Evolutionary conservation across 2,329 filamentous ascomycete genomes (phyloP).

Genomic region (Madurella fahalii): DNA sequence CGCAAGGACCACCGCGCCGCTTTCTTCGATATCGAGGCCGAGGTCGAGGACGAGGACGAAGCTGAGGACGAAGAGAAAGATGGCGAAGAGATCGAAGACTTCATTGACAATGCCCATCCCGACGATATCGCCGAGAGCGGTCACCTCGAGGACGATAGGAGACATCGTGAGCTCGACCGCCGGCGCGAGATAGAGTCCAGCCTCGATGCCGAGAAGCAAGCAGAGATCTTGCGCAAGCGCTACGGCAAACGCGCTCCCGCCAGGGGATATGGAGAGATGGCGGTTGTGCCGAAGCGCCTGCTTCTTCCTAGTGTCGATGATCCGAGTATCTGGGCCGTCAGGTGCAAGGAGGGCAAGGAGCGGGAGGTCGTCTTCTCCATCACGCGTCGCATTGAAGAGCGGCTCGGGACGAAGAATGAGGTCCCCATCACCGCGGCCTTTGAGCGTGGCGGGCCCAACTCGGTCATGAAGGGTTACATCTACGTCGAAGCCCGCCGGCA

Average conservation of each 20-base stretch:
- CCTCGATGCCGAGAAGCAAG: constrained; percentile 90
- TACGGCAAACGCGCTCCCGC: constrained; percentile 75
- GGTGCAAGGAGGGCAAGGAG: constrained; percentile 94
- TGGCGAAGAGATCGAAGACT: constrained; percentile 74
- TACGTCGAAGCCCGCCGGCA: constrained; percentile 90
- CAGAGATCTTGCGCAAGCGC: constrained; percentile 77
- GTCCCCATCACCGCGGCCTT: constrained; percentile 86
- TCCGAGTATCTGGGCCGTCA: constrained; percentile 90
- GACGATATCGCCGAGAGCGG: constrained; percentile 81
- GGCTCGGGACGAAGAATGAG: constrained; percentile 70
- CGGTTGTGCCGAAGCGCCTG: constrained; percentile 77
- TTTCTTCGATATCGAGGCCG: constrained; percentile 97
- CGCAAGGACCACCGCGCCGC: constrained; percentile 68
- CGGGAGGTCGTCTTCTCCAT: constrained; percentile 84
- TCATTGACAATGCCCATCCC: constrained; percentile 84
- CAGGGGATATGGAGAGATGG: constrained; percentile 62
- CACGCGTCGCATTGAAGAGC: constrained; percentile 83
- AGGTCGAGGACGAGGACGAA: constrained; percentile 93
- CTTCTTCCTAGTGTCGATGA: constrained; percentile 91
- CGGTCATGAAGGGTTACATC: constrained; percentile 86
- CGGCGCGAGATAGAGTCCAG: constrained; percentile 82
- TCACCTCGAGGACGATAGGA: constrained; percentile 80
- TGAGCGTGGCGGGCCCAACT: constrained; percentile 73
- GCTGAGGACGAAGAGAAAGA: constrained; percentile 87
- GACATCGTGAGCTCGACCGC: constrained; percentile 90